phyloP scores from a whole-genome alignment of 495 filamentous ascomycete species.

The Copromyces sp. region DNA sequence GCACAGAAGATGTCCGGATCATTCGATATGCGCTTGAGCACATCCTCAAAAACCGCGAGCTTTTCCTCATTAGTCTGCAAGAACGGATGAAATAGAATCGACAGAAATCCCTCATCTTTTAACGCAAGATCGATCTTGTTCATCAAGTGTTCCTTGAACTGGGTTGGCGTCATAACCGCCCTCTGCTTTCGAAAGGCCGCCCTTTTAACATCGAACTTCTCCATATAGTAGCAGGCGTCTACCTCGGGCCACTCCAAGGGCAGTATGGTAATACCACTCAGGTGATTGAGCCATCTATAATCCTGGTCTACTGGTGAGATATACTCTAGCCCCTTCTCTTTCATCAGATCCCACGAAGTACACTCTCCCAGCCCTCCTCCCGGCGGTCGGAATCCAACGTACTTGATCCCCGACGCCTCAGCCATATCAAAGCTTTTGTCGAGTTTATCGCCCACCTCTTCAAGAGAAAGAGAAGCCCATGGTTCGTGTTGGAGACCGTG shows the following conservation, averaged over 20 bases:
- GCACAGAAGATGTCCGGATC: slow-evolving; percentile 20
- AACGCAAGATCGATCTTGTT: slow-evolving; percentile 15
- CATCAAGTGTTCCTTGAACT: slow-evolving; percentile 15
- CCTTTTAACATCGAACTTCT: slow-evolving; percentile 17
- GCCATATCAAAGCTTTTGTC: slow-evolving; percentile 15
- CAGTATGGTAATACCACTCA: slow-evolving; percentile 17
- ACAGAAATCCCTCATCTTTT: slow-evolving; percentile 13
- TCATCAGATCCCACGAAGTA: slow-evolving; percentile 16
- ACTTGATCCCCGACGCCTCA: slow-evolving; percentile 5
- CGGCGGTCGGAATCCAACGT: slow-evolving; percentile 25
- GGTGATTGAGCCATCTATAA: not conserved
- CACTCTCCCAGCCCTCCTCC: slow-evolving; percentile 16
- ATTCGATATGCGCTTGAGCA: slow-evolving; percentile 10
- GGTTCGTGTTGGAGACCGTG: slow-evolving; percentile 27
- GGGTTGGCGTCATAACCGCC: slow-evolving; percentile 6
- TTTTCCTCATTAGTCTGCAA: slow-evolving; percentile 18
- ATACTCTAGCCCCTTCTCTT: slow-evolving; percentile 14
- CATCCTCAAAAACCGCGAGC: slow-evolving; percentile 16
- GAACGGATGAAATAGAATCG: slow-evolving; percentile 26
- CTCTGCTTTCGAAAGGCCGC: slow-evolving; percentile 3
- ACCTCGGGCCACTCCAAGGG: slow-evolving; percentile 26
- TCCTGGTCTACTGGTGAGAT: slow-evolving; percentile 12
- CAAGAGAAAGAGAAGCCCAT: slow-evolving; percentile 12
- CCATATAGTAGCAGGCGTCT: slow-evolving; percentile 30
- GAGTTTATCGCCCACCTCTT: slow-evolving; percentile 13